phyloP scores from a whole-genome alignment of 2,329 filamentous ascomycete genomes.

The Aspergillus ochraceus region DNA sequence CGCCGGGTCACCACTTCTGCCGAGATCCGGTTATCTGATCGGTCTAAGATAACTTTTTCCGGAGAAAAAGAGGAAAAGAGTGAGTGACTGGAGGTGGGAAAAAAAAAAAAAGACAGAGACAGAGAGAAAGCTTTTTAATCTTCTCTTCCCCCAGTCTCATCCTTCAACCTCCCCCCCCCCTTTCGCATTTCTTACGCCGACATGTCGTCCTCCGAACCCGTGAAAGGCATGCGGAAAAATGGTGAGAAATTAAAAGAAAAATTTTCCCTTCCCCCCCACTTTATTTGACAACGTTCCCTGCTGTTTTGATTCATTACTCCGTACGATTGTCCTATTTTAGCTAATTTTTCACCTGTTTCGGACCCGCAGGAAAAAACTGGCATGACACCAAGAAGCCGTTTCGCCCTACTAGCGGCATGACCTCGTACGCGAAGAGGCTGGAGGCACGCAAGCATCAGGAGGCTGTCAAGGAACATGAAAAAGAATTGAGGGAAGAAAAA shows the following conservation, averaged over 20 bases:
- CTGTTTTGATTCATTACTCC: constrained; percentile 9
- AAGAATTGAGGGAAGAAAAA: constrained; percentile 94
- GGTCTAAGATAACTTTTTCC: constrained; percentile 39
- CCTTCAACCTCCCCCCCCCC: neutral
- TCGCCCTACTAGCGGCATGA: constrained; percentile 74
- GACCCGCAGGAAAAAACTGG: constrained; percentile 84
- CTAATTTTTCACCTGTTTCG: constrained; percentile 20
- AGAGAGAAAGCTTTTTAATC: constrained; percentile 9
- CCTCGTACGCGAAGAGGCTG: constrained; percentile 74
- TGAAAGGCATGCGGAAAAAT: constrained; percentile 77
- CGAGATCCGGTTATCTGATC: constrained; percentile 48
- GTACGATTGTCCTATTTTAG: neutral
- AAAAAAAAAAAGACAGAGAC: neutral
- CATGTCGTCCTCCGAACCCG: constrained; percentile 31
- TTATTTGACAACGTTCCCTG: constrained; percentile 8
- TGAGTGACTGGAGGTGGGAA: neutral
- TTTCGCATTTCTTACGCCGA: constrained; percentile 3
- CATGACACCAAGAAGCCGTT: constrained; percentile 80
- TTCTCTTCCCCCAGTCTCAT: constrained; percentile 1
- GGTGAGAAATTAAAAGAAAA: constrained; percentile 53
- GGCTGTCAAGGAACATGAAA: constrained; percentile 88
- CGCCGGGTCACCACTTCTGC: constrained; percentile 24
- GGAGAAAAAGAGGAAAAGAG: constrained; percentile 12
- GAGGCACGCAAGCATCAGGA: constrained; percentile 68
- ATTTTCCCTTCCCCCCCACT: constrained; percentile 6